Conservation (phyloP, 2,329 filamentous ascomycete genomes). For the Claviceps spartinae region DNA sequence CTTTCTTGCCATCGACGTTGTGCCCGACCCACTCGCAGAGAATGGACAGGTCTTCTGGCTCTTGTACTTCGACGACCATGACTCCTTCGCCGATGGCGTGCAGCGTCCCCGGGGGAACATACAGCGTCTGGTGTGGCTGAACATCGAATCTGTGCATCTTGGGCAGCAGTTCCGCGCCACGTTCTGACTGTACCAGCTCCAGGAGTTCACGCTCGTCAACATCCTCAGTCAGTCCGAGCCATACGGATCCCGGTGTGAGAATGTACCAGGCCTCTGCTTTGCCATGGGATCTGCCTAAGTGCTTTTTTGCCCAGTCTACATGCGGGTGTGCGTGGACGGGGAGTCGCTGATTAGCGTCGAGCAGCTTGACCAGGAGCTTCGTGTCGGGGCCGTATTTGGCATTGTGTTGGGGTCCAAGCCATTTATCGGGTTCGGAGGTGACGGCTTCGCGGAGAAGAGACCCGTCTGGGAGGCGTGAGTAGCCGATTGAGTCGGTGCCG, state of each 20-base stretch:
- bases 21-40: constrained; percentile 10
- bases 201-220: constrained; percentile 5
- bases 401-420: constrained; percentile 9
- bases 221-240: constrained; percentile 8
- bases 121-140: constrained; percentile 9
- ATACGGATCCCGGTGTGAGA: constrained; percentile 8
- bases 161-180: constrained; percentile 5
- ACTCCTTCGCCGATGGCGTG: constrained; percentile 12
- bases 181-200: constrained; percentile 5
- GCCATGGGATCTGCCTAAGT: constrained; percentile 8
- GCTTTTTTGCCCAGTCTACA: constrained; percentile 9
- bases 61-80: constrained; percentile 10
- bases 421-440: constrained; percentile 6
- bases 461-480: constrained; percentile 8
- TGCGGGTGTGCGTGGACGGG: constrained; percentile 12
- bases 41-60: constrained; percentile 10
- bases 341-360: constrained; percentile 11
- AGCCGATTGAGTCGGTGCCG: constrained; percentile 7
- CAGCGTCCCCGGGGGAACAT: constrained; percentile 10
- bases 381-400: constrained; percentile 9
- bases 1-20: constrained; percentile 6
- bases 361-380: constrained; percentile 11
- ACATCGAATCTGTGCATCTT: constrained; percentile 9
- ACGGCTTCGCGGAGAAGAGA: constrained; percentile 9
- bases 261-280: constrained; percentile 13